A percentile compares a stretch with the other conserved stretches of the same genome.
phyloP scores from a whole-genome alignment of 2,329 filamentous ascomycete species.

The Fusarium sp. region DNA sequence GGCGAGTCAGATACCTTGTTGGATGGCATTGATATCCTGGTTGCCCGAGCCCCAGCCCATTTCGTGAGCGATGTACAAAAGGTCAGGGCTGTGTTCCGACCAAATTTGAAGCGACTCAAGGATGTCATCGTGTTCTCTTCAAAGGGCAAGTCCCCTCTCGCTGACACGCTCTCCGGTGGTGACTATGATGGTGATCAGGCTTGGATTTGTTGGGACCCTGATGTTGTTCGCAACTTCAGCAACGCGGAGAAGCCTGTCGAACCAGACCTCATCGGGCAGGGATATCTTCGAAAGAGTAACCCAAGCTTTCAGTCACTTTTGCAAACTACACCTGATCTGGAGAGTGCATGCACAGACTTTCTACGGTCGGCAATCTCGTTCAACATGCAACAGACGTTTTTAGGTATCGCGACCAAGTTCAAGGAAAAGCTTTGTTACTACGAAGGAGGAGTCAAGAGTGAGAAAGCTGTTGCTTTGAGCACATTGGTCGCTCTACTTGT shows the following conservation, averaged over 20 bases:
- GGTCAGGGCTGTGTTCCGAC: conserved; percentile 68
- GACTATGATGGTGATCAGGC: conserved; percentile 86
- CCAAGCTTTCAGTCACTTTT: conserved; percentile 60
- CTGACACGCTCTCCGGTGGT: conserved; percentile 78
- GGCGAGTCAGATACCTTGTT: conserved; percentile 65
- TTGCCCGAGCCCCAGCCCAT: conserved; percentile 76
- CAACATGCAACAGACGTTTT: conserved; percentile 64
- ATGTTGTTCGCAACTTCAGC: conserved; percentile 72
- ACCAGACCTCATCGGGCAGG: conserved; percentile 56
- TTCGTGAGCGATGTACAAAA: conserved; percentile 79
- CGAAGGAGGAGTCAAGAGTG: conserved; percentile 60
- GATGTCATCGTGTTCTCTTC: conserved; percentile 84
- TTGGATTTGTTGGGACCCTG: conserved; percentile 80
- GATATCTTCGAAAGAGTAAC: conserved; percentile 63
- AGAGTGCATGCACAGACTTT: conserved; percentile 55
- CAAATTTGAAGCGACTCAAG: conserved; percentile 72
- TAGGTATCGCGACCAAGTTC: conserved; percentile 73
- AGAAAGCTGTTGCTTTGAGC: conserved; percentile 61
- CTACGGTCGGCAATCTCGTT: conserved; percentile 67
- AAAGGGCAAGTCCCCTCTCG: conserved; percentile 70
- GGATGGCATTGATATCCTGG: conserved; percentile 69
- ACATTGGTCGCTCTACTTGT: conserved; percentile 65
- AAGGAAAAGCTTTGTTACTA: conserved; percentile 73
- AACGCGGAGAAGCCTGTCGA: conserved; percentile 60
- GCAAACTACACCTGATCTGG: conserved; percentile 45